Percentiles rank a stretch among this genome's conserved stretches.
Conservation (phyloP, 1,284 basidiomycete species). For the Melanopsichium pennsylvanicum region DNA sequence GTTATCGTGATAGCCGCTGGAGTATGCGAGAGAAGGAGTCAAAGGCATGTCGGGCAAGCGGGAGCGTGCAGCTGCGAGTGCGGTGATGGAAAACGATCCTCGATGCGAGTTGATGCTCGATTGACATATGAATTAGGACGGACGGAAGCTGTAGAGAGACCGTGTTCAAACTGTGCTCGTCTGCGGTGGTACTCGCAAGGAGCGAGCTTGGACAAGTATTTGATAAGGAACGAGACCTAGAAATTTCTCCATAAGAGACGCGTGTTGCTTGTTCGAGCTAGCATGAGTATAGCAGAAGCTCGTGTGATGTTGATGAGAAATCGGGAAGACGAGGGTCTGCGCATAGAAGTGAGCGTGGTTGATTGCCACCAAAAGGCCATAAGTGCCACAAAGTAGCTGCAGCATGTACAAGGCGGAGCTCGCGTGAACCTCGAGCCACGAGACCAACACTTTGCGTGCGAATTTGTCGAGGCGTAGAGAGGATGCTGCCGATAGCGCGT, state of each 20-base stretch:
- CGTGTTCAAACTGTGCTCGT: too few relatives aligned
- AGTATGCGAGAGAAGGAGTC: constrained; percentile 4
- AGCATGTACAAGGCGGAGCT: constrained; percentile 3
- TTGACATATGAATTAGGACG: background rate
- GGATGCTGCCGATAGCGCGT: background rate
- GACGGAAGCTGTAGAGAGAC: background rate
- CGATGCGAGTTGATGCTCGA: constrained; percentile 1
- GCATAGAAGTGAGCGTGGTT: too few relatives aligned
- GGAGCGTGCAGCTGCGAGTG: background rate
- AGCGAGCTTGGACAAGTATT: too few relatives aligned
- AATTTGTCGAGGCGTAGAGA: constrained; percentile 12
- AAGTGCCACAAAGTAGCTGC: too few relatives aligned
- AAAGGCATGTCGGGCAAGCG: constrained; percentile 5
- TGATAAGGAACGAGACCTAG: too few relatives aligned
- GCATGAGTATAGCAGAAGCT: too few relatives aligned
- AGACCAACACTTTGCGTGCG: constrained; percentile 28
- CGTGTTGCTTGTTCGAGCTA: too few relatives aligned
- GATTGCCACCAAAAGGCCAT: too few relatives aligned
- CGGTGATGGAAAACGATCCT: background rate
- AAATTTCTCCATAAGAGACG: too few relatives aligned
- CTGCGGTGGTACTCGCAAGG: too few relatives aligned
- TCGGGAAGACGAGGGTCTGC: too few relatives aligned
- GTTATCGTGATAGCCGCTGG: background rate
- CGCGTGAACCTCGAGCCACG: background rate
- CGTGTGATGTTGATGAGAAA: too few relatives aligned